A percentile compares a stretch with the other conserved stretches of the same genome.
phyloP scores from a whole-genome alignment of 2,329 filamentous ascomycete genomes.

The Pochonia chlamydosporia region DNA sequence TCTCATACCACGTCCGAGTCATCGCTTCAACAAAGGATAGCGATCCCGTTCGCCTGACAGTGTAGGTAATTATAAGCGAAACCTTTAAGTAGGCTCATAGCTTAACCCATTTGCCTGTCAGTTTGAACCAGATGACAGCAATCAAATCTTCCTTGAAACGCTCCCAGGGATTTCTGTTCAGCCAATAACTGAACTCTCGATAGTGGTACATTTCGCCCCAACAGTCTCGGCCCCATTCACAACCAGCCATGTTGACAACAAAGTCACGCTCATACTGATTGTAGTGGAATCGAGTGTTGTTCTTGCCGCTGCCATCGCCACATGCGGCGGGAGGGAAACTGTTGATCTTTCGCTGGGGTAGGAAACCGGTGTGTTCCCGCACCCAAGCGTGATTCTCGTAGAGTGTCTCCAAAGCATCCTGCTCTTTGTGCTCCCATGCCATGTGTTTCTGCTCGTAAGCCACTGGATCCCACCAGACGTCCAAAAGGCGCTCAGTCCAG shows the following conservation, averaged over 20 bases:
- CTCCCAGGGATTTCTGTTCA: constrained; percentile 83
- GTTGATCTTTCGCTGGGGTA: constrained; percentile 89
- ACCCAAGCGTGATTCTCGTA: constrained; percentile 93
- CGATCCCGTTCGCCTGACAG: too few relatives aligned
- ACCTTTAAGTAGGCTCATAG: constrained; percentile 27
- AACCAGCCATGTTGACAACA: constrained; percentile 96
- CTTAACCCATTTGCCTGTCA: constrained; percentile 57
- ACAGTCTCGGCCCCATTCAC: constrained; percentile 93
- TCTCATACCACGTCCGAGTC: neutral
- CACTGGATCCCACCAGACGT: constrained; percentile 98
- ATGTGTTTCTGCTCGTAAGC: constrained; percentile 98
- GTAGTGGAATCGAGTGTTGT: constrained; percentile 79
- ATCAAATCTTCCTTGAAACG: constrained; percentile 62
- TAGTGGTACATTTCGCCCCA: constrained; percentile 98
- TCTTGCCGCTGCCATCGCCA: constrained; percentile 57
- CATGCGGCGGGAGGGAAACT: constrained; percentile 90
- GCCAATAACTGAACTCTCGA: constrained; percentile 81
- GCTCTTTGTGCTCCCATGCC: constrained; percentile 98
- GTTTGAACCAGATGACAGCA: constrained; percentile 55
- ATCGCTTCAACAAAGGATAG: too few relatives aligned
- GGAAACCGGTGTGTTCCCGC: constrained; percentile 78
- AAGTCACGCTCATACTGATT: constrained; percentile 82
- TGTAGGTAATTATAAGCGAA: too few relatives aligned
- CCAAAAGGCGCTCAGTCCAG: constrained; percentile 87
- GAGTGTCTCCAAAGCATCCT: constrained; percentile 88